Conservation (phyloP, 371 early-diverging fungal genomes). For the Mucor saturninus region DNA sequence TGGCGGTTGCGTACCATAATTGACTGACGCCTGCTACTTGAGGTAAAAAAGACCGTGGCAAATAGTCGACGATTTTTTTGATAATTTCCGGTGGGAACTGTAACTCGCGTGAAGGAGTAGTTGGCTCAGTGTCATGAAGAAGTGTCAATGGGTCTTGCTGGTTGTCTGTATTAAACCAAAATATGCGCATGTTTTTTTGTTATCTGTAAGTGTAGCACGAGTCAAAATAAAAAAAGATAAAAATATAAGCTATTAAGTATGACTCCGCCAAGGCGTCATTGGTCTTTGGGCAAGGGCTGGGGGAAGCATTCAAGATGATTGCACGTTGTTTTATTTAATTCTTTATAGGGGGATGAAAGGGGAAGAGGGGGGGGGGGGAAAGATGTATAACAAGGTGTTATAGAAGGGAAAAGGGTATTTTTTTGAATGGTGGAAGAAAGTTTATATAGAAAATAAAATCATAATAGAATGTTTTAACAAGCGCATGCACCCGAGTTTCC, state of each 20-base stretch:
- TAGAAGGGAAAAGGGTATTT: too few species aligned
- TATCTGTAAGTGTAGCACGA: too few species aligned
- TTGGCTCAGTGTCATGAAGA: slow-evolving; percentile 1
- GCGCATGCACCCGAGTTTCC: slow-evolving; percentile 25
- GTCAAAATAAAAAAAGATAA: too few species aligned
- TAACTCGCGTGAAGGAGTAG: slow-evolving; percentile 1
- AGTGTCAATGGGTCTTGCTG: slow-evolving; percentile 13
- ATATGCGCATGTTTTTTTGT: slow-evolving; percentile 23
- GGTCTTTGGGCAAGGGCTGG: too few species aligned
- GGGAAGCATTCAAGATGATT: too few species aligned
- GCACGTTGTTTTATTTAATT: too few species aligned
- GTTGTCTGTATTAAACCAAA: slow-evolving; percentile 23
- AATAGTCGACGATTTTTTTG: slow-evolving; percentile 24
- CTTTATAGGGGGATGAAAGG: too few species aligned
- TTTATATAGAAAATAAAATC: background rate
- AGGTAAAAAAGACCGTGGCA: slow-evolving; percentile 36
- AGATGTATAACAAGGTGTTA: too few species aligned
- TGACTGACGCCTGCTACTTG: slow-evolving; percentile 21
- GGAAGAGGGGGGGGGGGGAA: too few species aligned
- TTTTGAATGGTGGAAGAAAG: too few species aligned
- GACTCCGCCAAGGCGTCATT: too few species aligned
- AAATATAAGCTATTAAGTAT: too few species aligned
- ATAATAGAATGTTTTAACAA: slow-evolving; percentile 17
- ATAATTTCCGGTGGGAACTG: slow-evolving; percentile 41
- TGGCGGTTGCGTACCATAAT: slow-evolving; percentile 38